Evolutionary conservation across 495 filamentous ascomycete genomes (phyloP), one percentile per base, ranked within the genome.

Genomic region (Daldinia concentrica): DNA sequence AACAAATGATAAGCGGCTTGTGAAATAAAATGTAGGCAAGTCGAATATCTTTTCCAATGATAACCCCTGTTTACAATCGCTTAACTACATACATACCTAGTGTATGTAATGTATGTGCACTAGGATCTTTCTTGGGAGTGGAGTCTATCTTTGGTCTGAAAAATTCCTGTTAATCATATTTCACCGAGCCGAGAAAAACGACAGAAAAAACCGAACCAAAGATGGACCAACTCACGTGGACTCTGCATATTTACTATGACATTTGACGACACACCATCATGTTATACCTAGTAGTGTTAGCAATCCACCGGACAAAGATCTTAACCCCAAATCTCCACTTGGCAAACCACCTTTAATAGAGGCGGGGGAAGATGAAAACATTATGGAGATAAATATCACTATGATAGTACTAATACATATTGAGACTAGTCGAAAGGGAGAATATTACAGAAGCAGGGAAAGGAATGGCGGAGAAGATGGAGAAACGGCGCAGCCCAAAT

Each of bases 181-280:
- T 72, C 55, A 68, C 69, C 69, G 69, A 72, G 64, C 55, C 39
- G 59, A 66, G 41, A 54, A 58, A 19, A 27, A 30, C 11, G n/a
- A 29, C 12, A n/a, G 59, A 17, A 26, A 5, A 19, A 30, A 32
- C 17, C 27, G 15, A 30, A 8, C 50, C 24, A 30, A 30, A 54
- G 24, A 54, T 27, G 50, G 50, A 15, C 50, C 41, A 17, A 26
- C 43, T 62, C 39, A 57, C 52, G 51, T 57, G 26, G 62, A 36
- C 52, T 30, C 27, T 12, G 27, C 27, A 57, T 64, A 27, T 14
- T 29, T 34, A 62, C 45, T 4, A 51, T 36, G n/a, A 32, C 43
- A 14, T 43, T 29, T 34, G 32, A 34, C 29, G 8, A 50, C 45
- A 51, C 24, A 26, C 45, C 45, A 26, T 26, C n/a, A n/a, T 36